Evolutionary conservation across 139 green algal genomes (phyloP), one percentile per base, ranked within the genome.

Genomic region (Ettlia oleoabundans): DNA sequence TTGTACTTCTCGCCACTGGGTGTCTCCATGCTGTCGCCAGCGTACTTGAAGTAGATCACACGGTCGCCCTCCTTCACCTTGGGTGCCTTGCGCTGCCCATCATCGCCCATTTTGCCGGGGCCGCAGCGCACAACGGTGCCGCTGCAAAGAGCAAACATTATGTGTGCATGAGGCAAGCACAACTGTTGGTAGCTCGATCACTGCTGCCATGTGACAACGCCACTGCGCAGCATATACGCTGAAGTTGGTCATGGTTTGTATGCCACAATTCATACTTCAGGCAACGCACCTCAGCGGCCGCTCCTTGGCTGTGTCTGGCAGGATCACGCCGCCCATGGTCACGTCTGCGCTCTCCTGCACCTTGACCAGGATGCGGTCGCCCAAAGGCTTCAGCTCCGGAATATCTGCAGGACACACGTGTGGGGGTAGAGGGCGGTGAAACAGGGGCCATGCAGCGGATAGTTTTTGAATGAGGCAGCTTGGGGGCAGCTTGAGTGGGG

Each of bases 21-120:
- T 0, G 93, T 97, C 84, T 97, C 90, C 93, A 99, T 97, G 75
- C 89, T 83, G 78, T 98, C 95, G 32, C 96, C 96, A 2, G 95
- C 95, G 42, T 94, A 98, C 88, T 97, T 97, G 91, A 98, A 98
- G 80, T 94, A 96, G 51, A 98, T 78, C n/a, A 98, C 89, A 47
- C 82, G 80, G 42, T 94, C 86, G 30, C 92, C 92, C 68, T 84
- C 76, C 78, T 82, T 75, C 83, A 93, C 86, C 81, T 81, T 86
- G 69, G 90, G 90, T 18, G 87, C 22, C 81, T 93, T 94, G 58
- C 90, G 86, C 38, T 88, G 75, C 40, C 88, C 91, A 72, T 93
- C 89, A 10, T 93, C 82, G 61, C 94, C 91, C 41, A 84, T 84
- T 76, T 93, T 95, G 37, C 93, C 94, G 3, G 93, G 92, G 4